These are phyloP conservation scores for Podospora didyma DNA, from an alignment of 495 filamentous ascomycete genomes.

Conservation along the genomic window DNA sequence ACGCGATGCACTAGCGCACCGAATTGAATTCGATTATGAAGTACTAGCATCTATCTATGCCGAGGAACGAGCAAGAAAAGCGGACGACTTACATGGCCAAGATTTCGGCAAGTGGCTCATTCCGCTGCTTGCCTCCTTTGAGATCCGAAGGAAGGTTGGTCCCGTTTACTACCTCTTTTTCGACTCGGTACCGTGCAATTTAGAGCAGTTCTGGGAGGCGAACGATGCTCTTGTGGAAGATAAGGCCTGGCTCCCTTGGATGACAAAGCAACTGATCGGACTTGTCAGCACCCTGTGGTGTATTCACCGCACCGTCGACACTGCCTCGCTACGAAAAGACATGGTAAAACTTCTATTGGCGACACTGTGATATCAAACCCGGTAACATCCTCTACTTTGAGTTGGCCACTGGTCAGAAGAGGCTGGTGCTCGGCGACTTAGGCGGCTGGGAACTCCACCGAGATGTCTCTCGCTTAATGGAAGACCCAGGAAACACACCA, in stretches of 20 bases:
- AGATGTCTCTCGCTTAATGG: neutral
- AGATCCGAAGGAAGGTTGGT: neutral
- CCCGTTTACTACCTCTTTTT: constrained; percentile 4
- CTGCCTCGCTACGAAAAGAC: neutral
- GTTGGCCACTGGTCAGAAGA: neutral
- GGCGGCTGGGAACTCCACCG: constrained; percentile 4
- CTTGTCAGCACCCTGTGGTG: neutral
- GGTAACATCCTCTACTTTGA: constrained; percentile 2
- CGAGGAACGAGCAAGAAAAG: neutral
- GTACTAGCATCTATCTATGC: neutral
- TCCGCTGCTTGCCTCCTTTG: constrained; percentile 6
- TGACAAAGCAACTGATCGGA: constrained; percentile 2
- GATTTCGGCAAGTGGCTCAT: neutral
- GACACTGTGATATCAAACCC: constrained; percentile 8
- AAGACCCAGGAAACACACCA: neutral
- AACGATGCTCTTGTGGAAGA: neutral
- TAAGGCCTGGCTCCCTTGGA: neutral
- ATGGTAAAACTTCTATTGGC: neutral
- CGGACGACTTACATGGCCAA: neutral
- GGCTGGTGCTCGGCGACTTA: constrained; percentile 1
- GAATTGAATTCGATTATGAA: constrained; percentile 1
- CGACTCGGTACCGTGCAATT: constrained; percentile 4
- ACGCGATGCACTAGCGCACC: neutral
- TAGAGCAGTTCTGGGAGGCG: constrained; percentile 1
- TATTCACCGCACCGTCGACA: constrained; percentile 6